These are phyloP conservation scores for Mortierella sp. DNA, from an alignment of 371 early-diverging fungal species.

Conservation along the genomic window DNA sequence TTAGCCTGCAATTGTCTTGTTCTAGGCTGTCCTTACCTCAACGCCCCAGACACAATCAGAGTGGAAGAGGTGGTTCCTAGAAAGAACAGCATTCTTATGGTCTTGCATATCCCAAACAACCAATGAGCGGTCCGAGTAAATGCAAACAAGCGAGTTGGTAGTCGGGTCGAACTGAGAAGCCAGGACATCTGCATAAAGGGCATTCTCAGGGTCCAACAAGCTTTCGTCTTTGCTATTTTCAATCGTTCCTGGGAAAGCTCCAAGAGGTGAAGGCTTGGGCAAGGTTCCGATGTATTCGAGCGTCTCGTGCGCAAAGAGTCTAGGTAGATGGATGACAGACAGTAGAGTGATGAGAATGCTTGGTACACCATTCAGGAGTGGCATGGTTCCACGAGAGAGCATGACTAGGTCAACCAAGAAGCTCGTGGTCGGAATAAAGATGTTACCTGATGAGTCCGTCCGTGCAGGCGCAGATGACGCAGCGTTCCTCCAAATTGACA, in stretches of 20 bases:
- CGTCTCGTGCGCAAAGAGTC: conserved; percentile 77
- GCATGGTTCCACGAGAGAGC: not conserved
- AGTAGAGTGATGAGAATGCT: too few relatives aligned
- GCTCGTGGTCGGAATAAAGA: too few relatives aligned
- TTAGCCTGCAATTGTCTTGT: too few relatives aligned
- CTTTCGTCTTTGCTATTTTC: conserved; percentile 54
- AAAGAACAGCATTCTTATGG: conserved; percentile 67
- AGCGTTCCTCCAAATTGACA: conserved; percentile 68
- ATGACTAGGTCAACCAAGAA: not conserved
- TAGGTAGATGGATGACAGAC: conserved; percentile 22
- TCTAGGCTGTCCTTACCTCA: conserved; percentile 67
- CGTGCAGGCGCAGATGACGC: conserved; percentile 78
- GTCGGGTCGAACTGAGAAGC: conserved; percentile 34
- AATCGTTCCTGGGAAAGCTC: conserved; percentile 23
- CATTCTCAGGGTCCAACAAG: conserved; percentile 1
- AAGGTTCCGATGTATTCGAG: conserved; percentile 77
- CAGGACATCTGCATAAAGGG: conserved; percentile 41
- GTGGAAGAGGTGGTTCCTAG: conserved; percentile 76
- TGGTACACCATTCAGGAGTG: not conserved
- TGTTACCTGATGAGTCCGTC: conserved; percentile 75
- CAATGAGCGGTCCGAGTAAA: conserved; percentile 80
- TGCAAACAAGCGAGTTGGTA: conserved; percentile 60
- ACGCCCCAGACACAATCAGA: conserved; percentile 89
- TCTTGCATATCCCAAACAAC: conserved; percentile 83
- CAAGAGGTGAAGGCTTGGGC: conserved; percentile 80